Evolutionary conservation across 441 rosid genomes (phyloP).

Genomic region (Capsella rubella): DNA sequence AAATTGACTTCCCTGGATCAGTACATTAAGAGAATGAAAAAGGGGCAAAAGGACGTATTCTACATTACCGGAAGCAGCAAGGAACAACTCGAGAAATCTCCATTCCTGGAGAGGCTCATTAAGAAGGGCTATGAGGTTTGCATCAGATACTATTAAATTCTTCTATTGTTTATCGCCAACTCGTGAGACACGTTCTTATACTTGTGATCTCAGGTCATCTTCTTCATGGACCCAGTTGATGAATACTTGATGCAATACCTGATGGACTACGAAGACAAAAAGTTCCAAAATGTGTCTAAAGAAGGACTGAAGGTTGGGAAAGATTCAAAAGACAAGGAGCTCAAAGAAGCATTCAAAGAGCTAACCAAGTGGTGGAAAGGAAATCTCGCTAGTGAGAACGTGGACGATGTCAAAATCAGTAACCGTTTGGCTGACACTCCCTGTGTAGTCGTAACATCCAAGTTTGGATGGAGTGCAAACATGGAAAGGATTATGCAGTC

Average conservation of each 20-base stretch:
- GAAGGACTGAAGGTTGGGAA: slow-evolving; percentile 92
- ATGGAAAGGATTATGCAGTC: slow-evolving; percentile 98
- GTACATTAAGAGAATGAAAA: slow-evolving; percentile 93
- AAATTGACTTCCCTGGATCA: slow-evolving; percentile 91
- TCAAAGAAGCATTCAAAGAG: slow-evolving; percentile 91
- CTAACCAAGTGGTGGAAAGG: slow-evolving; percentile 96
- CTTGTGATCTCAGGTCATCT: slow-evolving; percentile 74
- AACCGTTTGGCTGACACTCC: slow-evolving; percentile 90
- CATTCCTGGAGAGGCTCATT: slow-evolving; percentile 91
- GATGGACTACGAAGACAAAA: slow-evolving; percentile 93
- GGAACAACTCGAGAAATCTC: slow-evolving; percentile 92
- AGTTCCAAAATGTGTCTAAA: slow-evolving; percentile 95
- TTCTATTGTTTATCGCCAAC: not conserved
- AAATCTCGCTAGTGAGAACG: slow-evolving; percentile 72
- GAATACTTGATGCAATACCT: slow-evolving; percentile 97
- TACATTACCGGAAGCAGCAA: slow-evolving; percentile 92
- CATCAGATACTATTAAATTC: not conserved
- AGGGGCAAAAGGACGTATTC: slow-evolving; percentile 85
- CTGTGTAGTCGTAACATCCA: slow-evolving; percentile 91
- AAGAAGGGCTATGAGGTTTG: slow-evolving; percentile 89
- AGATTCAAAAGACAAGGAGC: slow-evolving; percentile 77
- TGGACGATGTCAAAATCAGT: slow-evolving; percentile 88
- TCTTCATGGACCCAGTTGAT: slow-evolving; percentile 95
- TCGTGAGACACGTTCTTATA: not conserved
- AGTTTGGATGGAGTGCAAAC: slow-evolving; percentile 96